Evolutionary conservation across 2,329 filamentous ascomycete species (phyloP), one percentile per base, ranked within the genome.

Genomic region (Ilyonectria destructans): DNA sequence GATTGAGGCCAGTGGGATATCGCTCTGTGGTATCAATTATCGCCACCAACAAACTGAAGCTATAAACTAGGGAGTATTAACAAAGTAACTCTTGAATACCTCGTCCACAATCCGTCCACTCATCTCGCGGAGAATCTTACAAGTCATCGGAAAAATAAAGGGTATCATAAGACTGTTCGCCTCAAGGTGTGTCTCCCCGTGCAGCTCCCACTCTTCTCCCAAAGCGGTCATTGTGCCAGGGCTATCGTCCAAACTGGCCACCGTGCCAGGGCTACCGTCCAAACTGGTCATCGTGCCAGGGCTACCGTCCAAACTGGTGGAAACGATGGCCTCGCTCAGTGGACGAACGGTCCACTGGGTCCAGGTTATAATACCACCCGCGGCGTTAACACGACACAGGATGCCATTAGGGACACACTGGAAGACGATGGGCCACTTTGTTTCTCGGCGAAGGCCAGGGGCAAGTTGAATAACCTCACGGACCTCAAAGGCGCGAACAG

Each of bases 381-480:
- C 74, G 12, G 82, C 81, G 48, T 82, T 76, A 46, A 81, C 83
- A 43, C 83, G 76, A 58, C 80, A 80, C 13, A 82, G 78, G 51
- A 83, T 74, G 37, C 83, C 83, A 49, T 75, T 70, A 23, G 75
- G 75, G 33, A 82, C 78, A 63, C 73, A 79, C 72, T 85, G 83
- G 68, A 85, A 83, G 21, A 82, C 77, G 66, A 81, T 82, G 4
- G 81, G 80, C 63, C 84, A 80, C 56, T 69, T 71, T 31, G 85
- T 76, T 46, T 80, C 78, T 69, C 80, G 83, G 40, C 71, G 75
- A 23, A 82, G 65, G 51, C 81, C 80, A 0, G 82, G 81, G 10
- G 83, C 74, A 12, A 82, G 66, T 17, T 71, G 70, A 43, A 78
- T 72, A 52, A 69, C 66, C 62, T 79, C 76, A 48, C 71, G 71